Conservation (phyloP, 371 early-diverging fungal genomes). For the Syncephalastrum contaminatum region DNA sequence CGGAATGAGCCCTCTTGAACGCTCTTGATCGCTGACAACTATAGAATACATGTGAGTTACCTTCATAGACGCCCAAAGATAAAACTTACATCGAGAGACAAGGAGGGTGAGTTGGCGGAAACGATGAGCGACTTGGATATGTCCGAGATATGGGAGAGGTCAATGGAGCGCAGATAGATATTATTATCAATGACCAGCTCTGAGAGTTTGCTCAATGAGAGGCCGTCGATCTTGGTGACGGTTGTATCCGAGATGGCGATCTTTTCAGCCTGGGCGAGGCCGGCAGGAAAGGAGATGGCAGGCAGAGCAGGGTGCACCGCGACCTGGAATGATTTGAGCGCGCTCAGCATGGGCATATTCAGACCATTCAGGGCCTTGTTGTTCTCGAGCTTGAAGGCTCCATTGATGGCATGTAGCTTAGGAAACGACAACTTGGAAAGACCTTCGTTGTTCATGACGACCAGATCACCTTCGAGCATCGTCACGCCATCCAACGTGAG, state of each 20-base stretch:
- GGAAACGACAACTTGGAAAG: constrained; percentile 6
- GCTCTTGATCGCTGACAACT: constrained; percentile 28
- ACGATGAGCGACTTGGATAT: constrained; percentile 32
- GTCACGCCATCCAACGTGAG: constrained; percentile 15
- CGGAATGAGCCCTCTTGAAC: constrained; percentile 42
- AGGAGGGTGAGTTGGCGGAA: constrained; percentile 43
- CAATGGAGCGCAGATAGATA: constrained; percentile 41
- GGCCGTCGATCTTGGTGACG: constrained; percentile 42
- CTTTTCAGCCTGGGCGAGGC: constrained; percentile 33
- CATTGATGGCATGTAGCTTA: constrained; percentile 25
- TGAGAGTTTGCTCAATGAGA: constrained; percentile 27
- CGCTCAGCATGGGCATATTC: constrained; percentile 29
- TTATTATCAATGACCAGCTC: constrained; percentile 49
- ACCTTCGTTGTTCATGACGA: constrained; percentile 17
- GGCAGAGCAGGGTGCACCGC: constrained; percentile 39
- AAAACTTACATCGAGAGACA: constrained; percentile 30
- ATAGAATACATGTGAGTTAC: constrained; percentile 4
- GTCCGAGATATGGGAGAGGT: constrained; percentile 29
- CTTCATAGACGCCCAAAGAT: neutral
- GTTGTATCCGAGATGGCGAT: constrained; percentile 45
- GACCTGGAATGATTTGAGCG: constrained; percentile 40
- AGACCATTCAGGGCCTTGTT: constrained; percentile 43
- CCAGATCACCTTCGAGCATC: constrained; percentile 15
- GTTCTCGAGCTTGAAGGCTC: constrained; percentile 37
- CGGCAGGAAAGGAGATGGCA: constrained; percentile 35